Evolutionary conservation across 2,329 filamentous ascomycete species (phyloP), one percentile per base, ranked within the genome.

Genomic region (Colletotrichum sp.): DNA sequence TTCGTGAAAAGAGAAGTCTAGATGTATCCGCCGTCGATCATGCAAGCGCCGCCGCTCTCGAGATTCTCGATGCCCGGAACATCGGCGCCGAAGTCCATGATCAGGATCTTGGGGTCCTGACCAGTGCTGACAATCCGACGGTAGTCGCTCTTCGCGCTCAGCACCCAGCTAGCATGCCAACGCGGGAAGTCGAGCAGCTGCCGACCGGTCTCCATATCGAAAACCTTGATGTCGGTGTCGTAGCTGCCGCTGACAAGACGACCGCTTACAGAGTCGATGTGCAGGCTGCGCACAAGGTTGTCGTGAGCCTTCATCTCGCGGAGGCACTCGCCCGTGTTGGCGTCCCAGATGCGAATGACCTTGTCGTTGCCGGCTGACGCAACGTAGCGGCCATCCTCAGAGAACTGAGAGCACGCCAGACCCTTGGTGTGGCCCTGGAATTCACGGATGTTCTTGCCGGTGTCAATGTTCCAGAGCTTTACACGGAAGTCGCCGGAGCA

Each of bases 101-200:
- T 94, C 74, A 98, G 86, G 67, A 97, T 96, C 82, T 97, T 94
- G 38, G 96, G 94, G 81, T 98, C 96, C 84, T 99, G 97, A 65
- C 96, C 97, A 1, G 96, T 98, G 80, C 95, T 97, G 77, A 99
- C 95, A 77, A 99, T 97, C 76, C 97, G 92, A 74, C 96, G 90
- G 84, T 98, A 98, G 82, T 99, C 96, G 77, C 95, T 96, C 89
- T 98, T 98, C 67, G 97, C 97, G 78, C 95, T 96, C 74, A 99
- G 87, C 81, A 99, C 97, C 97, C 97, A 99, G 85, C 95, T 98
- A 13, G 94, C 94, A 74, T 98, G 98, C 96, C 96, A 98, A 79
- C 94, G 93, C n/a, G 96, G 94, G 80, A 98, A 96, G 79, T 96
- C 93, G 77, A 97, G 91, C 75, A 96, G 90, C 79, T 95, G 90